phyloP scores from a whole-genome alignment of 495 filamentous ascomycete species.

The Aspergillus bertholletiae region DNA sequence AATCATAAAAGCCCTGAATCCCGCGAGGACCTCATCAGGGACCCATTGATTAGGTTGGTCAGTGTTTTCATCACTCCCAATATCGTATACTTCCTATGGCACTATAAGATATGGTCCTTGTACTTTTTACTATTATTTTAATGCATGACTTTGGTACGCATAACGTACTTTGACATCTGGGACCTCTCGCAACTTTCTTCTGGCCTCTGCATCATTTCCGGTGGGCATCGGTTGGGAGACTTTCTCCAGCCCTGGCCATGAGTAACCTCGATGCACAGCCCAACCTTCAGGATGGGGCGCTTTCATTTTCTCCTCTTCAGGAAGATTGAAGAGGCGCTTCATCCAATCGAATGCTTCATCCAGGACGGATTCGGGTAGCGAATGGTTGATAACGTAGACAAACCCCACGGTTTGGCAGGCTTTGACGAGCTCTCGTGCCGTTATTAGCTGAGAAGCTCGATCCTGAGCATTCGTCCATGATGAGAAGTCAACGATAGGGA shows the following conservation, averaged over 20 bases:
- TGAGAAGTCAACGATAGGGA: conserved; percentile 55
- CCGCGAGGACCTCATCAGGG: conserved; percentile 53
- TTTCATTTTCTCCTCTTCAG: conserved; percentile 43
- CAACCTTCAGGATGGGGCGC: conserved; percentile 60
- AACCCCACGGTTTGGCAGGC: conserved; percentile 59
- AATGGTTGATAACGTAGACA: conserved; percentile 56
- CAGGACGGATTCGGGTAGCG: conserved; percentile 39
- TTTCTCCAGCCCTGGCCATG: conserved; percentile 62
- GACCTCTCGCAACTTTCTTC: conserved; percentile 29
- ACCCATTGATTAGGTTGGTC: conserved; percentile 64
- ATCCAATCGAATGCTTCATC: conserved; percentile 55
- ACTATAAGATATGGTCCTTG: not conserved
- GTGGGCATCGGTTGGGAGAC: conserved; percentile 55
- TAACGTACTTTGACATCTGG: conserved; percentile 36
- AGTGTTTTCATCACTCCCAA: conserved; percentile 54
- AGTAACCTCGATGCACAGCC: conserved; percentile 61
- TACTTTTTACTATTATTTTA: not conserved
- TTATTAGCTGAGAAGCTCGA: conserved; percentile 28
- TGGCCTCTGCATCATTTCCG: conserved; percentile 34
- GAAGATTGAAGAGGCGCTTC: conserved; percentile 43
- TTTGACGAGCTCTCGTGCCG: conserved; percentile 46
- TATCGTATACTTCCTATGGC: conserved; percentile 62
- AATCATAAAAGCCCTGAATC: conserved; percentile 56
- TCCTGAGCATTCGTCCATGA: conserved; percentile 29
- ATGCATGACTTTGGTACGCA: too few relatives aligned